Percentiles rank a stretch among this genome's conserved stretches.
Evolutionary conservation across 169 alveolate genomes (phyloP).

Genomic region (Eimeria tenella): DNA sequence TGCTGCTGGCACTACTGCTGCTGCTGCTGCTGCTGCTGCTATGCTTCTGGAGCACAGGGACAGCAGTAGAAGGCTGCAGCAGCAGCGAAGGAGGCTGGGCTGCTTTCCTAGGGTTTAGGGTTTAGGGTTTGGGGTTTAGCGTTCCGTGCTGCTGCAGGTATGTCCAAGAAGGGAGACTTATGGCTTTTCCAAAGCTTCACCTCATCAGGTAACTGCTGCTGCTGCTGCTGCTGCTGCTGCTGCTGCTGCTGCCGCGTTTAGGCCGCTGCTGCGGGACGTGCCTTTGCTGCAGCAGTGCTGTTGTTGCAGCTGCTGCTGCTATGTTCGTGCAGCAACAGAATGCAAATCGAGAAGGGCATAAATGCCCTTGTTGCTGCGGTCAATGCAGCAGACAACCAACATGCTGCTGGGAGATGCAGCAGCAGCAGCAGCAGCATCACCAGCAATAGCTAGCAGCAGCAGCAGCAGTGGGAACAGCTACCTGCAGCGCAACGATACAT

Average conservation of each 20-base stretch:
- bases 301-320: background rate
- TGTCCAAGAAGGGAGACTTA: constrained; percentile 65
- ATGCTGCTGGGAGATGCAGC: background rate
- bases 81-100: background rate
- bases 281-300: background rate
- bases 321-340: background rate
- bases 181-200: constrained; percentile 68
- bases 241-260: constrained; percentile 7
- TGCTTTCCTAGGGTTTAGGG: constrained; percentile 1
- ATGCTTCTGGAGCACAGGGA: no score
- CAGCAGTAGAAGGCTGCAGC: background rate
- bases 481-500: background rate
- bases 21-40: constrained; percentile 15
- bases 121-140: background rate
- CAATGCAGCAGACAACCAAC: background rate
- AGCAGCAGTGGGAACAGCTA: background rate
- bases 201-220: constrained; percentile 27
- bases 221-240: background rate
- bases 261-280: background rate
- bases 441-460: background rate
- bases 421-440: background rate
- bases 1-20: background rate
- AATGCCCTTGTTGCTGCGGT: constrained; percentile 22
- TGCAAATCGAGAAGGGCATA: constrained; percentile 21
- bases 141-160: constrained; percentile 44